These are phyloP conservation scores for Ophiobolus disseminans DNA, from an alignment of 2,329 filamentous ascomycete genomes.

Conservation along the genomic window DNA sequence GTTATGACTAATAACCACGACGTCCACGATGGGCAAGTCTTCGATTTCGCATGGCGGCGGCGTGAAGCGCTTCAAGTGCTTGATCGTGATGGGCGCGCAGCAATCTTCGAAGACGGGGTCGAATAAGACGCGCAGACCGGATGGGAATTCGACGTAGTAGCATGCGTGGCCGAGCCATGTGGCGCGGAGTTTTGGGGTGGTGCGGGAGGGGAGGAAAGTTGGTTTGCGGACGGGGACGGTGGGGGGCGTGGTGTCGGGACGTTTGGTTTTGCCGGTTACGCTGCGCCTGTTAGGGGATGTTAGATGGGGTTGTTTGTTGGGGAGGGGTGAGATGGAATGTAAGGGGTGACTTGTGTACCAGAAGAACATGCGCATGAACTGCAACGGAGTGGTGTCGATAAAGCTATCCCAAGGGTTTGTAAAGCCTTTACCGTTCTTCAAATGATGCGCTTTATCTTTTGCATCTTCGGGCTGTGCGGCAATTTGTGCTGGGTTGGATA, in stretches of 20 bases:
- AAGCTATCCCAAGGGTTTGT: conserved; percentile 66
- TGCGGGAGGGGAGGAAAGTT: conserved; percentile 68
- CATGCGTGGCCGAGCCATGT: conserved; percentile 97
- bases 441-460: conserved; percentile 58
- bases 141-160: conserved; percentile 89
- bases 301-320: neutral
- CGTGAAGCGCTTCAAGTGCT: conserved; percentile 81
- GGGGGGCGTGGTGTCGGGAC: conserved; percentile 69
- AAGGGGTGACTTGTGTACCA: conserved; percentile 44
- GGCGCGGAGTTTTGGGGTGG: conserved; percentile 70
- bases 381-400: conserved; percentile 41
- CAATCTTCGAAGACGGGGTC: conserved; percentile 92
- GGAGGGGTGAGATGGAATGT: neutral
- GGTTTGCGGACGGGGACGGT: conserved; percentile 73
- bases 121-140: conserved; percentile 85
- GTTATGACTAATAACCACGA: conserved; percentile 81
- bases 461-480: conserved; percentile 55
- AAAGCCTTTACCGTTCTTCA: conserved; percentile 61
- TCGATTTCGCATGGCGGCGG: conserved; percentile 75
- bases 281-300: conserved; percentile 47
- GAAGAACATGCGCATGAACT: conserved; percentile 49
- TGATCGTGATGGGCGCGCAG: conserved; percentile 76
- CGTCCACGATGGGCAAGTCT: conserved; percentile 79
- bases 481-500: conserved; percentile 48
- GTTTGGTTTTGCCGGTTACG: conserved; percentile 58